Evolutionary conservation across 371 early-diverging fungal species (phyloP).

Genomic region (Mortierella sp.): DNA sequence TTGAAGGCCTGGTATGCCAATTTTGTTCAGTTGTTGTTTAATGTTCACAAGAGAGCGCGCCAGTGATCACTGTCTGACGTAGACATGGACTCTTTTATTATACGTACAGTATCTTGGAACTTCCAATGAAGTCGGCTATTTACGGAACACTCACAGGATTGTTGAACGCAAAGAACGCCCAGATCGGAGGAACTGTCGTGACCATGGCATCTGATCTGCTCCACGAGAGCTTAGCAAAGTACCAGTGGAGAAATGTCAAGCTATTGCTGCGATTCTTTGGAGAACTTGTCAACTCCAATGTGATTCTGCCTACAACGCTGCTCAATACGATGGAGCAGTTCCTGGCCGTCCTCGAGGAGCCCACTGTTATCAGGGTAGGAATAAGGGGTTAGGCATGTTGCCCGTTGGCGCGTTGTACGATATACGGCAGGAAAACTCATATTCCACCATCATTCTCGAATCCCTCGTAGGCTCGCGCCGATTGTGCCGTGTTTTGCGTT

Average conservation of each 20-base stretch:
- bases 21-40: too few species aligned
- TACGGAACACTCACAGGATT: conserved; percentile 84
- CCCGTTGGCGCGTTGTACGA: too few species aligned
- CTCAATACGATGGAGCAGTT: conserved; percentile 71
- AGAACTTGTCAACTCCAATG: conserved; percentile 82
- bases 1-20: conserved; percentile 72
- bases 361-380: conserved; percentile 62
- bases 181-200: conserved; percentile 68
- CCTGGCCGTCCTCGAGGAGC: conserved; percentile 67
- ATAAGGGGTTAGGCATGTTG: too few species aligned
- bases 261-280: conserved; percentile 84
- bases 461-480: conserved; percentile 65
- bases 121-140: conserved; percentile 84
- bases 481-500: conserved; percentile 79
- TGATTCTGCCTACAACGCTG: conserved; percentile 75
- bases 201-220: conserved; percentile 61
- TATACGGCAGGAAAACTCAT: not conserved
- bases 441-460: not conserved
- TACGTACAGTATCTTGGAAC: conserved; percentile 69
- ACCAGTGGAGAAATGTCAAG: conserved; percentile 79
- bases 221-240: conserved; percentile 60
- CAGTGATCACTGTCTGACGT: too few species aligned
- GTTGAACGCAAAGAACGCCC: conserved; percentile 70
- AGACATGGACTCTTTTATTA: too few species aligned
- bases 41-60: too few species aligned